Evolutionary conservation across 2,329 filamentous ascomycete genomes (phyloP), one percentile per base, ranked within the genome.

Genomic region (Aspergillus neotritici): DNA sequence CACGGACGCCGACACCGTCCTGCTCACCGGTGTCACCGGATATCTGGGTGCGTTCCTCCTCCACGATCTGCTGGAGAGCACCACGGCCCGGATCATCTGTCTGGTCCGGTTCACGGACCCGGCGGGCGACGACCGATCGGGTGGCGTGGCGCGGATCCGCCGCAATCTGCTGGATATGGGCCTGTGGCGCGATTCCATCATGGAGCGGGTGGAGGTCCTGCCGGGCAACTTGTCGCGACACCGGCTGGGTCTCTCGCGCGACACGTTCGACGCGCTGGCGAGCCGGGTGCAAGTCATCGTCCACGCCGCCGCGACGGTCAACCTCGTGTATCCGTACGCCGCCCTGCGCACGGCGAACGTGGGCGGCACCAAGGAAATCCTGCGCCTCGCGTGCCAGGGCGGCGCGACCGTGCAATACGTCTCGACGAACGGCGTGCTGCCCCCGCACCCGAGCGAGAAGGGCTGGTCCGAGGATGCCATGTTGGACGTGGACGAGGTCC

Each of bases 261-360:
- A 83, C 10, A 73, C 70, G 0, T 90, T 87, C 53, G 75, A 82
- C 16, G 74, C 81, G 21, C 72, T 90, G 6, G 82, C 81, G 1
- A 64, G 70, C 9, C 77, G 80, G 5, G 74, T 87, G 1, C 74
- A 90, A 48, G 85, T 88, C 30, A 83, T 91, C 44, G 73, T 90
- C 1, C 86, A 91, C 59, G 83, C 85, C 30, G 86, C 81, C 17
- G 86, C 86, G 4, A 86, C 82, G 1, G 86, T 91, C 57, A 88
- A 88, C 59, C 70, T 91, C 37, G 84, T 91, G 0, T 90, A 91
- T 52, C 86, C 86, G 0, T 90, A 90, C 52, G 86, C 86, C 33
- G 83, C 85, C 0, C 70, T 91, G 52, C 77, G 85, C 41, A 79
- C 76, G 39, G 79, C 85, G 44, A 91, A 91, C 53, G 83, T 91